Conservation (phyloP, 2,329 filamentous ascomycete species). For the Colletotrichum sp. region DNA sequence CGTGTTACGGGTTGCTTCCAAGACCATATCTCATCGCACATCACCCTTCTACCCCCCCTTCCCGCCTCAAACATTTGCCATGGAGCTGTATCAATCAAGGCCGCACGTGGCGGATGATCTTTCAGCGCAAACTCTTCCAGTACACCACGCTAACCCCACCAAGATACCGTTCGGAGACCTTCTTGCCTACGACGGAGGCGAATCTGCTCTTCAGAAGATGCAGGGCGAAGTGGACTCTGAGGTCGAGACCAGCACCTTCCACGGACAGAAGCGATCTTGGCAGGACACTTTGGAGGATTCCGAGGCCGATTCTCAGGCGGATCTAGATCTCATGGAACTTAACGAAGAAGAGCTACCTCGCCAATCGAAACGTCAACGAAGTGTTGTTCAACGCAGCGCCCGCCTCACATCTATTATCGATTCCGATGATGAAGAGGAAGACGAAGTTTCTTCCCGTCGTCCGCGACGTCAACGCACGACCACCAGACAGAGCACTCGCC, state of each 20-base stretch:
- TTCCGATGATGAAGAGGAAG: constrained; percentile 4
- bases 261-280: constrained; percentile 2
- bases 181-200: neutral
- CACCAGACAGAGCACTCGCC: neutral
- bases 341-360: neutral
- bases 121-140: neutral
- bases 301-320: neutral
- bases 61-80: neutral
- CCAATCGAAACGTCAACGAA: neutral
- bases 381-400: neutral
- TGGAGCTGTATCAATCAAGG: neutral
- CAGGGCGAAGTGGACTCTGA: neutral
- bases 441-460: neutral
- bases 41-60: neutral
- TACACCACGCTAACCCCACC: neutral
- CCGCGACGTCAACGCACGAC: constrained; percentile 4
- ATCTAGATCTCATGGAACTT: neutral
- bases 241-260: neutral
- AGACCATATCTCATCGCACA: neutral
- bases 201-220: constrained; percentile 1
- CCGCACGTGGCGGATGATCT: neutral
- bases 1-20: neutral
- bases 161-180: constrained; percentile 14
- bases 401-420: neutral
- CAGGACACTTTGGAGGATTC: neutral